Conservation (phyloP, 2,329 filamentous ascomycete genomes). For the Dactylellina sp. region DNA sequence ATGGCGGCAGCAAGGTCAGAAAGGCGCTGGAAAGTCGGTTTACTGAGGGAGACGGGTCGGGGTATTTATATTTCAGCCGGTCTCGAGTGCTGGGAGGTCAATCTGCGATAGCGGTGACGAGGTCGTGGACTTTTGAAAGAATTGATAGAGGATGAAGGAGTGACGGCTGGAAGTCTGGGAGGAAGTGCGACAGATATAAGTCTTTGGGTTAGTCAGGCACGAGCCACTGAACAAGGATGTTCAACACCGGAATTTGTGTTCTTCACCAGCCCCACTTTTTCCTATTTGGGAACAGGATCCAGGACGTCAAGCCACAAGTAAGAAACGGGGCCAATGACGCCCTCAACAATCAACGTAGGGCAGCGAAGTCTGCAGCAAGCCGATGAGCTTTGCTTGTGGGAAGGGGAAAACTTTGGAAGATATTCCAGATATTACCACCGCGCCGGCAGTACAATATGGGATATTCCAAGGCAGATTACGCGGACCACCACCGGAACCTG, state of each 20-base stretch:
- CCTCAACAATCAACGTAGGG: slow-evolving; percentile 2
- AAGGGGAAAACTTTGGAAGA: slow-evolving; percentile 4
- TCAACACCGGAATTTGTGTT: slow-evolving; percentile 17
- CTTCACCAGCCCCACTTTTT: slow-evolving; percentile 22
- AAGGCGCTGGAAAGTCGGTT: slow-evolving; percentile 38
- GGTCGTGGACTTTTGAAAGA: slow-evolving; percentile 44
- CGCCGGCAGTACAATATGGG: not conserved
- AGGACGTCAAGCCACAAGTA: slow-evolving; percentile 44
- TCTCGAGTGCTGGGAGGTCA: slow-evolving; percentile 23
- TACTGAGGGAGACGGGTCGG: slow-evolving; percentile 36
- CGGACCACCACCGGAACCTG: not conserved
- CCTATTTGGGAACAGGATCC: slow-evolving; percentile 51
- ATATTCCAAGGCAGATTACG: slow-evolving; percentile 4
- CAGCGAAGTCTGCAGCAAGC: slow-evolving; percentile 13
- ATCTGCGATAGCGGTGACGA: slow-evolving; percentile 30
- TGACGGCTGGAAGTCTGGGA: slow-evolving; percentile 40
- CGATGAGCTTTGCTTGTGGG: not conserved
- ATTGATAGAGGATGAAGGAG: slow-evolving; percentile 55
- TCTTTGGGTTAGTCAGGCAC: slow-evolving; percentile 41
- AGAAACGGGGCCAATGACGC: slow-evolving; percentile 3
- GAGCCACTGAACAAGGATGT: slow-evolving; percentile 39
- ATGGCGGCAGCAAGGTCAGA: slow-evolving; percentile 24
- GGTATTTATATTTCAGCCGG: slow-evolving; percentile 43
- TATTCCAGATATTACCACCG: not conserved
- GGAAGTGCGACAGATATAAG: slow-evolving; percentile 54